phyloP scores from a whole-genome alignment of 176 grass and related monocot species.

The Olyra latifolia region DNA sequence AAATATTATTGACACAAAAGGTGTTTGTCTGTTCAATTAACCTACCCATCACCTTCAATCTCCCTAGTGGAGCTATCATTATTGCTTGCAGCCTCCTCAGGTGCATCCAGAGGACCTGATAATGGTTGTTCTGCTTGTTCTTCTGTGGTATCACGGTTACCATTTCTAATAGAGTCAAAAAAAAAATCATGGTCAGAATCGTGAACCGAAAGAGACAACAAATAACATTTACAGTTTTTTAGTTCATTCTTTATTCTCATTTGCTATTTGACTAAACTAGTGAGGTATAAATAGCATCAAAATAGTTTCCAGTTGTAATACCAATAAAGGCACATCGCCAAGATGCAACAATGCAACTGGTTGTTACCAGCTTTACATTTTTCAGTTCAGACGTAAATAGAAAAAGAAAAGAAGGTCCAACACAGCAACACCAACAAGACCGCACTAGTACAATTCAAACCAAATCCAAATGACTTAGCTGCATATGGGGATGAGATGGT shows the following conservation, averaged over 20 bases:
- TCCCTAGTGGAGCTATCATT: conserved; percentile 45
- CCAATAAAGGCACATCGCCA: neutral
- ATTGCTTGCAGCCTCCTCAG: conserved; percentile 41
- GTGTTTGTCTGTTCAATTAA: neutral
- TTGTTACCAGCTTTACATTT: neutral
- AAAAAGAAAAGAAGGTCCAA: neutral
- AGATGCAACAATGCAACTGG: neutral
- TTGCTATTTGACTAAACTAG: neutral
- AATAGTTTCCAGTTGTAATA: neutral
- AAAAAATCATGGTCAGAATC: neutral
- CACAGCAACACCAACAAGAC: neutral
- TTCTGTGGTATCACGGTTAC: neutral
- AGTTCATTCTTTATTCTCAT: neutral
- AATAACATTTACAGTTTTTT: neutral
- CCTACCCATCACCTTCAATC: conserved; percentile 50
- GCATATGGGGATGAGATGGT: no score
- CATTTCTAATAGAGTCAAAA: conserved; percentile 25
- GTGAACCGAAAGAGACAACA: neutral
- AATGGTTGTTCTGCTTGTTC: conserved; percentile 11
- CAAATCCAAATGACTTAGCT: no score
- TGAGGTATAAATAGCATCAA: neutral
- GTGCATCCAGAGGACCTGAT: conserved; percentile 45
- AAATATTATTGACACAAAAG: no score
- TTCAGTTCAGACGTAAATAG: neutral
- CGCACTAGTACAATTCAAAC: neutral